phyloP scores from a whole-genome alignment of 2,329 filamentous ascomycete species.

The Claviceps sp. region DNA sequence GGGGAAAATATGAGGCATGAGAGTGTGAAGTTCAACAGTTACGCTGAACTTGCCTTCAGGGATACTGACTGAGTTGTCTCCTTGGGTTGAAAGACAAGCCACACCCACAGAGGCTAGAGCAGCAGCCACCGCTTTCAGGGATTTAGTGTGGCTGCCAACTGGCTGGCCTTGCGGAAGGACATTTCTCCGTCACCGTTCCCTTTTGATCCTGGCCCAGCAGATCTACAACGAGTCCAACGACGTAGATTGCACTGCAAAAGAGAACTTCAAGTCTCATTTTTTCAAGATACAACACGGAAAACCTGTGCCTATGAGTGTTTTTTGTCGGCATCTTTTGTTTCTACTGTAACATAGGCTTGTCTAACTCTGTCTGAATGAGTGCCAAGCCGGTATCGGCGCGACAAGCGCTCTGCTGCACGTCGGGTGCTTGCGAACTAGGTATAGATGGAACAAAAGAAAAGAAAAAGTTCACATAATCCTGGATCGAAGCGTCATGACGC shows the following conservation, averaged over 20 bases:
- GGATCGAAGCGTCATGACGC: not conserved
- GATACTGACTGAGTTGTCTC: conserved; percentile 4
- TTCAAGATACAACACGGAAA: not conserved
- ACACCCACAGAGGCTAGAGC: not conserved
- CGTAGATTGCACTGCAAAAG: no score
- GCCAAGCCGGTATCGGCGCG: not conserved
- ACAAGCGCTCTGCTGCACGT: not conserved
- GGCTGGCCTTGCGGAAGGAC: not conserved
- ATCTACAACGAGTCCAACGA: no score
- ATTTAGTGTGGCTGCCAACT: not conserved
- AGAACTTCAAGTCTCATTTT: not conserved
- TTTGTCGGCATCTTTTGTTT: not conserved
- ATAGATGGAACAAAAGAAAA: not conserved
- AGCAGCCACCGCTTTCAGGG: not conserved
- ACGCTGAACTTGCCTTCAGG: conserved; percentile 4
- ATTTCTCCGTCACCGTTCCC: not conserved
- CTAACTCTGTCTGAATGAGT: not conserved
- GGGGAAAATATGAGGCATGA: conserved; percentile 3
- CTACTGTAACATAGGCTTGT: not conserved
- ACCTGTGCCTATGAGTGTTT: not conserved
- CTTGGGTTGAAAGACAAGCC: not conserved
- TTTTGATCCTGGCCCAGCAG: no score
- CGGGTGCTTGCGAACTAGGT: not conserved
- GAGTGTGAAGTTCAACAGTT: conserved; percentile 4
- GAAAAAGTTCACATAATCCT: not conserved